Percentiles rank a stretch among this genome's conserved stretches.
These are phyloP conservation scores for Nakazawaea siamensis DNA, from an alignment of 805 yeast species.

Conservation along the genomic window DNA sequence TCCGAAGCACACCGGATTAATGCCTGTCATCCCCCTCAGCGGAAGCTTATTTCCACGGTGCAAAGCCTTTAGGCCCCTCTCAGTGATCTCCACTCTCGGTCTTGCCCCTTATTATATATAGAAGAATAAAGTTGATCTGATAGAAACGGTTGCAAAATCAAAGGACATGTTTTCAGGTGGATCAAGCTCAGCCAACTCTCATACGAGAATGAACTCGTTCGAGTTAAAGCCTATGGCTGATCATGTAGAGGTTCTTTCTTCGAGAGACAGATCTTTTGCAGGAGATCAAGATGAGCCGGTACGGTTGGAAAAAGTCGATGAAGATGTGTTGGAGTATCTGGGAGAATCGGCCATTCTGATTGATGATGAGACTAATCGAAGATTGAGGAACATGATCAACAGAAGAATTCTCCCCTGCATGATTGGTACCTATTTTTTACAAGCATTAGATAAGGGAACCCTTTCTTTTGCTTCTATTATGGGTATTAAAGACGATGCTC, in stretches of 20 bases:
- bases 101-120: too few species aligned
- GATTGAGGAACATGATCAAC: slow-evolving; percentile 16
- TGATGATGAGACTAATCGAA: slow-evolving; percentile 18
- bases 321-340: slow-evolving; percentile 1
- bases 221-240: slow-evolving; percentile 2
- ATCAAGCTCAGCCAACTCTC: too few species aligned
- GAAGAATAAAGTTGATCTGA: too few species aligned
- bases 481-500: slow-evolving; percentile 17
- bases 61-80: too few species aligned
- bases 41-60: too few species aligned
- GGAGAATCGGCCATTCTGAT: slow-evolving; percentile 15
- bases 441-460: slow-evolving; percentile 53
- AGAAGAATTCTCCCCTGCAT: slow-evolving; percentile 37
- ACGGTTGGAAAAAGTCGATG: neutral
- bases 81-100: too few species aligned
- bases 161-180: too few species aligned
- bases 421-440: slow-evolving; percentile 36
- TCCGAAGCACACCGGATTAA: too few species aligned
- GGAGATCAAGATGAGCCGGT: neutral
- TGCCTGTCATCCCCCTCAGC: too few species aligned
- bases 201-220: too few species aligned
- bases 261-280: neutral
- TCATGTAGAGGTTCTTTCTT: neutral
- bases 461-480: slow-evolving; percentile 18
- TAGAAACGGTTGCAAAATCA: too few species aligned